Evolutionary conservation across 148 eudicot species (phyloP).

Genomic region (Fagopyrum tataricum): DNA sequence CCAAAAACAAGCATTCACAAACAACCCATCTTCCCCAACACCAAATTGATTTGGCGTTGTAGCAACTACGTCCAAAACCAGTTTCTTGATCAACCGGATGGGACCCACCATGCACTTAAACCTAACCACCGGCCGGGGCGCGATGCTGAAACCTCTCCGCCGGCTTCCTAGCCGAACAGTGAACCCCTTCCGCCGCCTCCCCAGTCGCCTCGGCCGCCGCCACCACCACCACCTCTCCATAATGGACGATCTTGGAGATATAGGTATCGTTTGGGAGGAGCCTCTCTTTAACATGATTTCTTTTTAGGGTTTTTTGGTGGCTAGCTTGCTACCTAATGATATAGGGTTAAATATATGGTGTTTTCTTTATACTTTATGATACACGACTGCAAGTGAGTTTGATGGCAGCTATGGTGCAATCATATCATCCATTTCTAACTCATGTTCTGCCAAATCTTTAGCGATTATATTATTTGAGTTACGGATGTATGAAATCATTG

Average conservation of each 20-base stretch:
- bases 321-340: not conserved
- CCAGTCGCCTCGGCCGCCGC: not conserved
- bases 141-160: conserved; percentile 41
- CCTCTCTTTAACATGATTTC: conserved; percentile 7
- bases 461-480: not conserved
- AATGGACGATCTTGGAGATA: conserved; percentile 26
- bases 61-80: conserved; percentile 17
- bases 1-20: conserved; percentile 53
- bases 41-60: conserved; percentile 23
- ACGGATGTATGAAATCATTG: not conserved
- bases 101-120: conserved; percentile 48
- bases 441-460: not conserved
- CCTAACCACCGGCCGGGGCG: conserved; percentile 44
- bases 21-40: conserved; percentile 21
- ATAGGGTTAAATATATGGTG: not conserved
- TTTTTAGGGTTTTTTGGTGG: not conserved
- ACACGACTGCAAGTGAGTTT: not conserved
- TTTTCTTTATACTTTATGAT: not conserved
- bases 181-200: conserved; percentile 27
- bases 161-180: conserved; percentile 41
- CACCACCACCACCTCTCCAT: conserved; percentile 20
- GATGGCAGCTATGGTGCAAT: not conserved
- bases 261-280: conserved; percentile 1
- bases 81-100: conserved; percentile 41
- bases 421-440: not conserved